Evolutionary conservation across 2,329 filamentous ascomycete genomes (phyloP).

Genomic region (Fusarium verticillioides): DNA sequence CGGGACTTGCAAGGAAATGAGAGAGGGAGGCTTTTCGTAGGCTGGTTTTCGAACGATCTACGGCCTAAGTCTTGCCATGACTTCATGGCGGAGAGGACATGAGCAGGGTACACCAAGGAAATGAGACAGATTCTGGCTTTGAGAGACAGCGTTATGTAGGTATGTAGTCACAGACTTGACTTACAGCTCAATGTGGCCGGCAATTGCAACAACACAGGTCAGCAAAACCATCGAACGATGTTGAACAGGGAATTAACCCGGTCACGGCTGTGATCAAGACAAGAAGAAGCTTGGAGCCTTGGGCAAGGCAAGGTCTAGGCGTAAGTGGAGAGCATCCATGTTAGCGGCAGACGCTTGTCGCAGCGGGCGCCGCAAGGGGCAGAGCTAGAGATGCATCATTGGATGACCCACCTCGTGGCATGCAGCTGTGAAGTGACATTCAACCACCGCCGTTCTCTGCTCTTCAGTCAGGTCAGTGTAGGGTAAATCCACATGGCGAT

Average conservation of each 20-base stretch:
- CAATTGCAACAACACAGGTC: constrained; percentile 13
- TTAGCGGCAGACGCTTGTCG: constrained; percentile 32
- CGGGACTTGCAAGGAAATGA: constrained; percentile 34
- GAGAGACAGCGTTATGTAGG: not conserved
- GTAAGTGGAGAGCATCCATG: constrained; percentile 35
- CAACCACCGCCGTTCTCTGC: not conserved
- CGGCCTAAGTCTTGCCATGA: constrained; percentile 20
- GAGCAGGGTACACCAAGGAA: constrained; percentile 3
- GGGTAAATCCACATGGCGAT: constrained; percentile 27
- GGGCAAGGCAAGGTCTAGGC: constrained; percentile 34
- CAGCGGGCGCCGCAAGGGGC: constrained; percentile 41
- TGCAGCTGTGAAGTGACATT: constrained; percentile 24
- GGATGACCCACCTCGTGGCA: constrained; percentile 42
- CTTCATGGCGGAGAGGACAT: constrained; percentile 29
- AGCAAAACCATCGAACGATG: constrained; percentile 33
- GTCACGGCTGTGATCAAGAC: constrained; percentile 20
- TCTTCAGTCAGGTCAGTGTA: constrained; percentile 18
- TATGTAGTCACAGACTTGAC: not conserved
- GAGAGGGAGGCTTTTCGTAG: constrained; percentile 15
- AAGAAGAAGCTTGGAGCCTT: constrained; percentile 1
- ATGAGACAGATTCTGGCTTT: not conserved
- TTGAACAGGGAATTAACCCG: constrained; percentile 22
- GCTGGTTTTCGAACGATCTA: constrained; percentile 25
- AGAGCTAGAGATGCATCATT: constrained; percentile 39
- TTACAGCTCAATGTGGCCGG: not conserved